These are phyloP conservation scores for Cyclostephanos invisitatus DNA, from an alignment of 108 stramenopile genomes.

Conservation along the genomic window DNA sequence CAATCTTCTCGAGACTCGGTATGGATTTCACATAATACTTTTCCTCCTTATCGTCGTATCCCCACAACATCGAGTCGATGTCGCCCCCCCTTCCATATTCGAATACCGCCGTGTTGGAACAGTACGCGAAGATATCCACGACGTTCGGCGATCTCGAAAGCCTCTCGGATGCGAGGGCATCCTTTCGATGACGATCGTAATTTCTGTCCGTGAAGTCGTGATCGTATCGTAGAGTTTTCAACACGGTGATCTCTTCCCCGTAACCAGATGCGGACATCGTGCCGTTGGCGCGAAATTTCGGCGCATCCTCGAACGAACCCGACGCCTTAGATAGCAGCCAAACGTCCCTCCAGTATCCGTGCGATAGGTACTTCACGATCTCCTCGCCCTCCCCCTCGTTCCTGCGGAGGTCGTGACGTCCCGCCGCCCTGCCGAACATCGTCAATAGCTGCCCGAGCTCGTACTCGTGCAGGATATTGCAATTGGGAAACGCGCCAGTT, in stretches of 20 bases:
- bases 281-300: not conserved
- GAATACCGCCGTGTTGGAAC: conserved; percentile 66
- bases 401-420: conserved; percentile 15
- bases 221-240: conserved; percentile 62
- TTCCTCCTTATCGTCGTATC: conserved; percentile 33
- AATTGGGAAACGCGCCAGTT: conserved; percentile 57
- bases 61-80: conserved; percentile 46
- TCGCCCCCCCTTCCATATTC: conserved; percentile 71
- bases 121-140: conserved; percentile 71
- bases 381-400: conserved; percentile 46
- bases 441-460: conserved; percentile 40
- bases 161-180: conserved; percentile 63
- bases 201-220: conserved; percentile 67
- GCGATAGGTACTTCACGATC: conserved; percentile 36
- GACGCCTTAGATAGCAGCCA: conserved; percentile 45
- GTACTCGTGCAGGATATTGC: conserved; percentile 72
- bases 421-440: conserved; percentile 36
- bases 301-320: not conserved
- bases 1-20: conserved; percentile 45
- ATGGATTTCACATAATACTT: conserved; percentile 28
- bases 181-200: conserved; percentile 77
- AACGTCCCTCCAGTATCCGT: conserved; percentile 79
- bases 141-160: conserved; percentile 56
- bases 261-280: not conserved
- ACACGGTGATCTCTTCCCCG: conserved; percentile 39